Evolutionary conservation across 306 rosid genomes (phyloP).

Genomic region (Astragalus membranaceus): DNA sequence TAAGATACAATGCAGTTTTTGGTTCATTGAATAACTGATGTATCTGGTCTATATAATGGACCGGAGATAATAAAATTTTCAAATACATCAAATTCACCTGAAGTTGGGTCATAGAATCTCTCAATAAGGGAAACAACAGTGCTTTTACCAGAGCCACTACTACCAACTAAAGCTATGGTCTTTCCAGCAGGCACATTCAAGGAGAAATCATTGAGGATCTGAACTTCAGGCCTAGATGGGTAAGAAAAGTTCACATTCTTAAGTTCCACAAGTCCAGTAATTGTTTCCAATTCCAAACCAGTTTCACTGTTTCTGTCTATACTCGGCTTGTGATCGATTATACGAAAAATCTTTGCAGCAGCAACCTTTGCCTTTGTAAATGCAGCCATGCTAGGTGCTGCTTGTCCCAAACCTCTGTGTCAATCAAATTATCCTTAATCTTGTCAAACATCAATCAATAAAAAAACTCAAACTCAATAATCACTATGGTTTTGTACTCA

Average conservation of each 20-base stretch:
- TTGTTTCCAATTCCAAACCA: slow-evolving; percentile 65
- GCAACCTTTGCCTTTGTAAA: slow-evolving; percentile 95
- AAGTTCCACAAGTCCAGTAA: slow-evolving; percentile 79
- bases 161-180: slow-evolving; percentile 94
- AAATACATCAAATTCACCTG: slow-evolving; percentile 41
- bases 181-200: slow-evolving; percentile 88
- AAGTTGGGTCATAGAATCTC: slow-evolving; percentile 86
- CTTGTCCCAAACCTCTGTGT: slow-evolving; percentile 82
- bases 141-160: slow-evolving; percentile 99
- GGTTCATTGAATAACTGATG: too few relatives aligned
- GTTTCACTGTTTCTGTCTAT: slow-evolving; percentile 70
- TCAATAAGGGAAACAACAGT: slow-evolving; percentile 95
- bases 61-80: not conserved
- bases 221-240: slow-evolving; percentile 88
- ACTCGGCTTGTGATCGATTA: slow-evolving; percentile 86
- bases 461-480: not conserved
- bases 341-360: slow-evolving; percentile 72
- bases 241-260: slow-evolving; percentile 79
- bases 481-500: slow-evolving; percentile 32
- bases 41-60: too few relatives aligned
- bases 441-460: slow-evolving; percentile 1
- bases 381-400: slow-evolving; percentile 95
- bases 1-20: too few relatives aligned
- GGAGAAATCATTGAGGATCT: slow-evolving; percentile 60
- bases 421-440: not conserved